Evolutionary conservation across 2,329 filamentous ascomycete genomes (phyloP).

Genomic region (Aspergillus sp.): DNA sequence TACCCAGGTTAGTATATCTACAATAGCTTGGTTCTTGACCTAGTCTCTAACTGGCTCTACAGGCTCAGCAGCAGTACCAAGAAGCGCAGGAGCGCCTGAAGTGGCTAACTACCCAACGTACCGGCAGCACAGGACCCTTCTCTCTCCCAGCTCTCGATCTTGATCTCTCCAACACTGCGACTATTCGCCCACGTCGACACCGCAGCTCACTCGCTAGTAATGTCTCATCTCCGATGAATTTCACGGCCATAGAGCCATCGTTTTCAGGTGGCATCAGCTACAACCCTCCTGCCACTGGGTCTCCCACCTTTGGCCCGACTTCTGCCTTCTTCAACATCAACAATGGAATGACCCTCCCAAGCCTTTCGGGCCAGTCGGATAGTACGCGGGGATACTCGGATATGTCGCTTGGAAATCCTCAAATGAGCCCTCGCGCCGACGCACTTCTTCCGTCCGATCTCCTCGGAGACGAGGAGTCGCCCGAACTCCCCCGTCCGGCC

Average conservation of each 20-base stretch:
- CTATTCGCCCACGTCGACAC: conserved; percentile 49
- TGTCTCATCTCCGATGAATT: conserved; percentile 49
- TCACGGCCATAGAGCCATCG: conserved; percentile 41
- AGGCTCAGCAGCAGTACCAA: conserved; percentile 48
- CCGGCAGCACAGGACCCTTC: conserved; percentile 43
- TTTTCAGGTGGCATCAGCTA: conserved; percentile 48
- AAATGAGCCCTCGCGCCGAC: conserved; percentile 66
- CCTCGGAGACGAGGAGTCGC: conserved; percentile 57
- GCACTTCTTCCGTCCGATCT: conserved; percentile 63
- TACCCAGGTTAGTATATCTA: conserved; percentile 32
- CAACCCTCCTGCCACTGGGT: conserved; percentile 52
- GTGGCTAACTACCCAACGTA: conserved; percentile 45
- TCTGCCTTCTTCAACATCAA: conserved; percentile 63
- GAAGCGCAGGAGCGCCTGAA: conserved; percentile 49
- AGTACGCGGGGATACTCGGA: conserved; percentile 55
- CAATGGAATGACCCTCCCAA: conserved; percentile 62
- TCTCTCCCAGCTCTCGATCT: conserved; percentile 46
- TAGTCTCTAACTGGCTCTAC: conserved; percentile 8
- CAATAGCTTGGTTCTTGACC: background rate
- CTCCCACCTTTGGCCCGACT: conserved; percentile 54
- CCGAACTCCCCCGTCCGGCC: conserved; percentile 36
- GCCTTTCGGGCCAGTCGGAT: conserved; percentile 43
- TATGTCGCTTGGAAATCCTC: conserved; percentile 57
- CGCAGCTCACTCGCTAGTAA: conserved; percentile 51
- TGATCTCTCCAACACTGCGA: conserved; percentile 42